Evolutionary conservation across 345 rosid species (phyloP).

Genomic region (Bruguiera gymnorhiza): DNA sequence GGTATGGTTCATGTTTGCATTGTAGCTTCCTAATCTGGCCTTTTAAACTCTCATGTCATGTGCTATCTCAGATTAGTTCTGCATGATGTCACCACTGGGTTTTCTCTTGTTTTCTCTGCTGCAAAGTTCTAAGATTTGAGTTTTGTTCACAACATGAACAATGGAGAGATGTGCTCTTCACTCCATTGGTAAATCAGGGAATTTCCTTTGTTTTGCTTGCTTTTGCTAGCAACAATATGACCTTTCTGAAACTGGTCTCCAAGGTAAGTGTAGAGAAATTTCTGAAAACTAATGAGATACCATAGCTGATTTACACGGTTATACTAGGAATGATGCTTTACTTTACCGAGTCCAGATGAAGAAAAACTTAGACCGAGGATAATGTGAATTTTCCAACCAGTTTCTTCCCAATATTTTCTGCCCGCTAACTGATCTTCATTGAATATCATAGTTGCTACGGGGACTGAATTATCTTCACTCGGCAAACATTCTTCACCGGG

Average conservation of each 20-base stretch:
- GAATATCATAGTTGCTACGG: conserved; percentile 53
- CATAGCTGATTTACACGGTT: not conserved
- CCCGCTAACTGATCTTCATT: not conserved
- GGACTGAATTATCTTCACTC: conserved; percentile 85
- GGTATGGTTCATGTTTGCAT: no score
- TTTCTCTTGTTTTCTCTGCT: not conserved
- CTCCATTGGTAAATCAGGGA: not conserved
- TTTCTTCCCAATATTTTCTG: not conserved
- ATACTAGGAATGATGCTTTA: not conserved
- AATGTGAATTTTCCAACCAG: not conserved
- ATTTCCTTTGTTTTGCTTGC: not conserved
- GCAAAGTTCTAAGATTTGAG: not conserved
- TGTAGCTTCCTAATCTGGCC: no score
- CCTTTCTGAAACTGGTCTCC: not conserved
- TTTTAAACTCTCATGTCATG: no score
- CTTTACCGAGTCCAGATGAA: no score
- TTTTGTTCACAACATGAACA: not conserved
- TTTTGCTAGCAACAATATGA: not conserved
- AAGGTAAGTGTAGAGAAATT: no score
- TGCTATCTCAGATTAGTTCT: no score
- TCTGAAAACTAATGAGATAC: no score
- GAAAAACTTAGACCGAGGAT: no score
- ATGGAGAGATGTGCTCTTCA: not conserved
- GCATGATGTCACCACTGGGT: no score
- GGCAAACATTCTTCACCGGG: conserved; percentile 81